Percentiles rank a stretch among this genome's conserved stretches.
These are phyloP conservation scores for Pyrus hybrid DNA, from an alignment of 331 rosid species.

Conservation along the genomic window DNA sequence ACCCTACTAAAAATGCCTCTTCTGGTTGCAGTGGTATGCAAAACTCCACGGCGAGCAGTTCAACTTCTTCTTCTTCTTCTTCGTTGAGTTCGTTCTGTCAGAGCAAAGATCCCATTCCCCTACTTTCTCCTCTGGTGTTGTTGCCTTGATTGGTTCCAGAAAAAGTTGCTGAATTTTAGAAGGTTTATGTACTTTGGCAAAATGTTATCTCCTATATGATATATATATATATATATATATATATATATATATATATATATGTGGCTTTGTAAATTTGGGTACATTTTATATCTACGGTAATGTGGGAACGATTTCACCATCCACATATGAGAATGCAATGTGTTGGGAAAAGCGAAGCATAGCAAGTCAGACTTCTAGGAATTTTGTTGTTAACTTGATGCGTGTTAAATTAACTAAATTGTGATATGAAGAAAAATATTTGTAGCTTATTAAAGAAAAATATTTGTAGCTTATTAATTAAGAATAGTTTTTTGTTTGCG, in stretches of 20 bases:
- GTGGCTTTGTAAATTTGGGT: background rate
- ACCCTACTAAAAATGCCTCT: slow-evolving; percentile 13
- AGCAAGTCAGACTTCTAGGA: too few relatives aligned
- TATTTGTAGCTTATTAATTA: too few relatives aligned
- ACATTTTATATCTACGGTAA: background rate
- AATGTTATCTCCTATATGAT: background rate
- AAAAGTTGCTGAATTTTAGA: slow-evolving; percentile 20
- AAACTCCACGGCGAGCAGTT: slow-evolving; percentile 2
- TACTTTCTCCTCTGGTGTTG: slow-evolving; percentile 58
- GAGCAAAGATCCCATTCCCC: slow-evolving; percentile 58
- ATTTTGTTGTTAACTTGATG: too few relatives aligned
- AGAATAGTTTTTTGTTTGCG: too few relatives aligned
- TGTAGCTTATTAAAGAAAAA: too few relatives aligned
- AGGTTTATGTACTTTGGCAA: background rate
- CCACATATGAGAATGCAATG: too few relatives aligned
- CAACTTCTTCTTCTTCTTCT: slow-evolving; percentile 7
- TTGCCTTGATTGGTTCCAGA: slow-evolving; percentile 23
- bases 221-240: too few relatives aligned
- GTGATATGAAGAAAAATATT: too few relatives aligned
- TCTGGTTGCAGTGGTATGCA: slow-evolving; percentile 15
- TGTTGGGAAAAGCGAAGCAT: too few relatives aligned
- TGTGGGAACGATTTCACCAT: background rate
- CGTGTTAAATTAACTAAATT: too few relatives aligned
- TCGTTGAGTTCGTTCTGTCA: slow-evolving; percentile 27
- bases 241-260: too few relatives aligned